A percentile compares a stretch with the other conserved stretches of the same genome.
Conservation (phyloP, 495 filamentous ascomycete genomes). For the Penicillium soppii region DNA sequence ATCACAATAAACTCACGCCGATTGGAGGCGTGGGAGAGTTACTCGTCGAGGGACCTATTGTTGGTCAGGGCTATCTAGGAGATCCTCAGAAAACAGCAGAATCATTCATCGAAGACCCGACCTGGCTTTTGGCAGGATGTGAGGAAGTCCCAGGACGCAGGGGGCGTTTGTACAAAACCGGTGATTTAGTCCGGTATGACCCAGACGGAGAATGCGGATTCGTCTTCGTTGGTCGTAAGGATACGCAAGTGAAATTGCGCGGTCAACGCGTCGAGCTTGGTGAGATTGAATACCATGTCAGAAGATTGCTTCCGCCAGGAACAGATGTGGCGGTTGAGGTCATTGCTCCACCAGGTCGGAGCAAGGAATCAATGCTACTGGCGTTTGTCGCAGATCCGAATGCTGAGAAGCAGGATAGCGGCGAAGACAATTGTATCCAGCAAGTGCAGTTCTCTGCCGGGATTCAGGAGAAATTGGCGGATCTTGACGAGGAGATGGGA, state of each 20-base stretch:
- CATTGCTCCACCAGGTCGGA: not conserved
- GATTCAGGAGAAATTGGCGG: not conserved
- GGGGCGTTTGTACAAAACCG: constrained; percentile 38
- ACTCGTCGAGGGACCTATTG: constrained; percentile 37
- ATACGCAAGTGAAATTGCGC: constrained; percentile 21
- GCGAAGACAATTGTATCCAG: not conserved
- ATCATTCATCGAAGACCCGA: constrained; percentile 22
- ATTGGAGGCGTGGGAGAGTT: constrained; percentile 43
- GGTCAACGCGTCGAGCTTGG: not conserved
- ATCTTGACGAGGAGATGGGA: not conserved
- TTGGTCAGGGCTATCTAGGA: constrained; percentile 43
- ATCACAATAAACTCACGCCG: constrained; percentile 28
- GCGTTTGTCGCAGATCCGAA: constrained; percentile 9
- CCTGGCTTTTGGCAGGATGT: constrained; percentile 4
- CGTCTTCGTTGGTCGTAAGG: constrained; percentile 15
- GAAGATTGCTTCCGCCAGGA: not conserved
- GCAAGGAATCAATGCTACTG: constrained; percentile 6
- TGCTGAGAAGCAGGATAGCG: not conserved
- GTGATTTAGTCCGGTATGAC: constrained; percentile 46
- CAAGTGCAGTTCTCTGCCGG: not conserved
- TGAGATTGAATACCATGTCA: not conserved
- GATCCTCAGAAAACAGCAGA: constrained; percentile 27
- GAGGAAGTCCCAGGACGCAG: not conserved
- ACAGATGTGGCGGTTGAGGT: not conserved
- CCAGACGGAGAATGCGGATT: constrained; percentile 20